A percentile compares a stretch with the other conserved stretches of the same genome.
Evolutionary conservation across 2,329 filamentous ascomycete genomes (phyloP).

Genomic region (Scortechinia acanthostroma): DNA sequence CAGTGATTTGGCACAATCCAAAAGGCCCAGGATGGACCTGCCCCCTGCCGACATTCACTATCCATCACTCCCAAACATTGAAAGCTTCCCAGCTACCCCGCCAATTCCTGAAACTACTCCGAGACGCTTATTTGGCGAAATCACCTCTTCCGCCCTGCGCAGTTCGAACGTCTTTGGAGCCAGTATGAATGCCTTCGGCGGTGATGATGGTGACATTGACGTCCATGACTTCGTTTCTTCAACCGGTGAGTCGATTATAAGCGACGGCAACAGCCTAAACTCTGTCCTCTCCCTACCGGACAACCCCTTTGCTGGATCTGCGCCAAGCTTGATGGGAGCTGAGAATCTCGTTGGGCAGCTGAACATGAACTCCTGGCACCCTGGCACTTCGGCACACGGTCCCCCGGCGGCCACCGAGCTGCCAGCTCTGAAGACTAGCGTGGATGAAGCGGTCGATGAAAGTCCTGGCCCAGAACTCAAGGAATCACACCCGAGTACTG

Average conservation of each 20-base stretch:
- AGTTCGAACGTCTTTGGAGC: neutral
- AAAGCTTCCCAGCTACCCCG: neutral
- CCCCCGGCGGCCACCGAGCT: neutral
- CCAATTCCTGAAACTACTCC: neutral
- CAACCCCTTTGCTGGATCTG: neutral
- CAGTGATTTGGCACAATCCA: neutral
- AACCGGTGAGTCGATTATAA: slow-evolving; percentile 1
- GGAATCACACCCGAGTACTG: no score
- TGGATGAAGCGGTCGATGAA: neutral
- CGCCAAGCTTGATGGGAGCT: slow-evolving; percentile 1
- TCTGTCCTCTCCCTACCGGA: slow-evolving; percentile 1
- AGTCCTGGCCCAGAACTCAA: no score
- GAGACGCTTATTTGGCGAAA: neutral
- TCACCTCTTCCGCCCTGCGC: neutral
- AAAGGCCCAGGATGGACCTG: neutral
- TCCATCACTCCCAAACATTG: neutral
- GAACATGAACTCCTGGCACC: slow-evolving; percentile 1
- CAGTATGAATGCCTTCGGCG: neutral
- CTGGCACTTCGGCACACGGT: neutral
- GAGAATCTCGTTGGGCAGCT: neutral
- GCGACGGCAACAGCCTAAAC: neutral
- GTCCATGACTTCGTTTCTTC: neutral
- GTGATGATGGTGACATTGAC: neutral
- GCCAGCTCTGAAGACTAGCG: neutral
- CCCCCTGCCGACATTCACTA: neutral